These are phyloP conservation scores for Leccinum incarnatum DNA, from an alignment of 768 basidiomycete species.

Conservation along the genomic window DNA sequence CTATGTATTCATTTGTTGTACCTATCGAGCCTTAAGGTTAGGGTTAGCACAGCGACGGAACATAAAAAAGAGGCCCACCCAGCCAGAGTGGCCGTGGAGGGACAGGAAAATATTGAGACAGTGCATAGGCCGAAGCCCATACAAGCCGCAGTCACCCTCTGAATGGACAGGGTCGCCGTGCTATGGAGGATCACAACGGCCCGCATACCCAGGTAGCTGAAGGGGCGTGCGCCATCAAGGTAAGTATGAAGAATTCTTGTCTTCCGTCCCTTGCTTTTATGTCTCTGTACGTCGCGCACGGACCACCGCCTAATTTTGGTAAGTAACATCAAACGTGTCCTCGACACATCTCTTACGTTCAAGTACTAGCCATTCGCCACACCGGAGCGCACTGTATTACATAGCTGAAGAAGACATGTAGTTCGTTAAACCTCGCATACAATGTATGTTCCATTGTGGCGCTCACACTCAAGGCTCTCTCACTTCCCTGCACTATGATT, in stretches of 20 bases:
- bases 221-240: constrained; percentile 58
- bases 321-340: background rate
- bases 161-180: constrained; percentile 54
- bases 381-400: background rate
- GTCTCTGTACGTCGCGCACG: constrained; percentile 14
- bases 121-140: constrained; percentile 70
- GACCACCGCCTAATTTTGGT: constrained; percentile 15
- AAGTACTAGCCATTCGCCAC: background rate
- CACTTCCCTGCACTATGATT: background rate
- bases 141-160: constrained; percentile 46
- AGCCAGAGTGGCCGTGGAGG: constrained; percentile 56
- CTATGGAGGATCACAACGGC: constrained; percentile 49
- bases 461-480: background rate
- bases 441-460: background rate
- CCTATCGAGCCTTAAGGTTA: constrained; percentile 19
- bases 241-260: constrained; percentile 44
- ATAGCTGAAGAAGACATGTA: background rate
- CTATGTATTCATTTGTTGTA: too few species aligned
- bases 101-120: constrained; percentile 80
- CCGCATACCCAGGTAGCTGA: constrained; percentile 54
- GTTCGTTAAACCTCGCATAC: background rate
- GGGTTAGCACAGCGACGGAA: constrained; percentile 16
- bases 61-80: constrained; percentile 40
- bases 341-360: background rate
- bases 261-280: constrained; percentile 13